phyloP scores from a whole-genome alignment of 768 basidiomycete species.

The Cantharellus anzutake region DNA sequence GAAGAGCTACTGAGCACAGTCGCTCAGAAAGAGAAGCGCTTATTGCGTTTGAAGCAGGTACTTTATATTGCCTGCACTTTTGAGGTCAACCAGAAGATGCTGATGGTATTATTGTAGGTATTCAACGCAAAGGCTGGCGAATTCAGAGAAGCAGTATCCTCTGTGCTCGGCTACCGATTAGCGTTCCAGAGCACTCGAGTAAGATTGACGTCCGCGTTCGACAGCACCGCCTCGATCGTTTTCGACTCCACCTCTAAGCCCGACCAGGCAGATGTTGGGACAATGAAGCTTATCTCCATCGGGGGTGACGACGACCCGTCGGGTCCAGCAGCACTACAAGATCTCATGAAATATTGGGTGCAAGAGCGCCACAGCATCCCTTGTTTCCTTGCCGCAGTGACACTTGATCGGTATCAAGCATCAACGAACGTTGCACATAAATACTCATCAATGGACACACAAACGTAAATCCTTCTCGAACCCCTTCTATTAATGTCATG shows the following conservation, averaged over 20 bases:
- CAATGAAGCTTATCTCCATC: slow-evolving; percentile 8
- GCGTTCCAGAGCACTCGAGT: slow-evolving; percentile 84
- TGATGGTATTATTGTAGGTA: slow-evolving; percentile 28
- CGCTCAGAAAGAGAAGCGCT: slow-evolving; percentile 63
- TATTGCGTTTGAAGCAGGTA: slow-evolving; percentile 66
- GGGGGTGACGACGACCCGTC: slow-evolving; percentile 2
- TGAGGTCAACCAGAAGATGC: not conserved
- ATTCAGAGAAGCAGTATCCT: slow-evolving; percentile 78
- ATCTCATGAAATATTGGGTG: slow-evolving; percentile 7
- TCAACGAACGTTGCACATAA: not conserved
- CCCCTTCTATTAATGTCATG: too few relatives aligned
- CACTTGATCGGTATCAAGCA: slow-evolving; percentile 6
- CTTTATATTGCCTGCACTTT: slow-evolving; percentile 1
- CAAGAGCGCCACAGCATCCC: slow-evolving; percentile 7
- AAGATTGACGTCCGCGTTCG: slow-evolving; percentile 78
- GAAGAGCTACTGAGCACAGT: slow-evolving; percentile 41
- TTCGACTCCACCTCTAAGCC: slow-evolving; percentile 23
- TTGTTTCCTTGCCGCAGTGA: slow-evolving; percentile 8
- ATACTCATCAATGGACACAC: not conserved
- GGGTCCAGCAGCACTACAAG: not conserved
- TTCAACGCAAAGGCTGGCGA: slow-evolving; percentile 74
- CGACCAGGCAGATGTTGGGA: not conserved
- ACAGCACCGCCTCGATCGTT: slow-evolving; percentile 70
- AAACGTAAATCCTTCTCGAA: not conserved
- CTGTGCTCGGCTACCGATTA: slow-evolving; percentile 79